A percentile compares a stretch with the other conserved stretches of the same genome.
Evolutionary conservation across 257 asterid genomes (phyloP).

Genomic region (Scutellaria minor): DNA sequence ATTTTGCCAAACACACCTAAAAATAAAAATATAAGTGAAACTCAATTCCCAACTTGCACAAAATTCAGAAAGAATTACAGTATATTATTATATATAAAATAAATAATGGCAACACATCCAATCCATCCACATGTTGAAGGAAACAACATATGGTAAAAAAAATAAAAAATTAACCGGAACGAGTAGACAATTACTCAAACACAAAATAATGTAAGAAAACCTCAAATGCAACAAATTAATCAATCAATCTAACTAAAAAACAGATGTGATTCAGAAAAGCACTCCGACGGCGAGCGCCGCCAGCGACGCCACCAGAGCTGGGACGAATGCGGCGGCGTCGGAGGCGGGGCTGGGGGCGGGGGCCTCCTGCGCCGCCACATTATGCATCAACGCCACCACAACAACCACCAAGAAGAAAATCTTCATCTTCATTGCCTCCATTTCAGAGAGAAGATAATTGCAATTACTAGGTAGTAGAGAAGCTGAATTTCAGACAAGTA

Average conservation of each 20-base stretch:
- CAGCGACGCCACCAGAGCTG: constrained; percentile 46
- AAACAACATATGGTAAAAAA: not conserved
- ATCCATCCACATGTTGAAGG: not conserved
- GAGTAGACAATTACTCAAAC: not conserved
- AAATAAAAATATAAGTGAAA: too few relatives aligned
- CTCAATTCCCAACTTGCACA: not conserved
- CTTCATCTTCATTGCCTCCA: constrained; percentile 66
- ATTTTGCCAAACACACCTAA: too few relatives aligned
- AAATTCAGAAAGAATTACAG: not conserved
- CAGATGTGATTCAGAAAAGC: constrained; percentile 39
- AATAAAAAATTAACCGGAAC: not conserved
- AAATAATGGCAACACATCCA: not conserved
- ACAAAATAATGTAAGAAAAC: too few relatives aligned
- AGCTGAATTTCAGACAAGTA: too few relatives aligned
- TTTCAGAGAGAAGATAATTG: not conserved
- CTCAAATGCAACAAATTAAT: not conserved
- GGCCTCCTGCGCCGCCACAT: constrained; percentile 44
- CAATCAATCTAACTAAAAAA: not conserved
- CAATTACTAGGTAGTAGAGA: too few relatives aligned
- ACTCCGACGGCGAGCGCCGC: constrained; percentile 47
- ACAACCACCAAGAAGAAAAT: constrained; percentile 36
- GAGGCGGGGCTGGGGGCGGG: constrained; percentile 55
- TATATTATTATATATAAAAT: not conserved
- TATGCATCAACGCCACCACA: constrained; percentile 43
- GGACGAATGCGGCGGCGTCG: constrained; percentile 44